Base-by-base conservation (phyloP, 805 yeast species). In the Ogataea chonburiensis region DNA sequence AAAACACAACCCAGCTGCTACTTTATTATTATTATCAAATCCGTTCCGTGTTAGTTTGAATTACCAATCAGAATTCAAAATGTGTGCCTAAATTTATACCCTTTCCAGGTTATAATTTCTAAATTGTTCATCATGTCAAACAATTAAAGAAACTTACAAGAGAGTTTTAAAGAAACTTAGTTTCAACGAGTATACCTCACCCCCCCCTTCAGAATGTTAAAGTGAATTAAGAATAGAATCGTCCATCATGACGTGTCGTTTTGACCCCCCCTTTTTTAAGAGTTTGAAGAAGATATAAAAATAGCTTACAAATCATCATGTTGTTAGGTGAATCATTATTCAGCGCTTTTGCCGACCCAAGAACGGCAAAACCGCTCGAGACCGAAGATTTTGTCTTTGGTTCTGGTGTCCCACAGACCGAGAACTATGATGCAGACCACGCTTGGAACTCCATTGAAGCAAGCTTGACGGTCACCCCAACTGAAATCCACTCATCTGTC, bases 401-500 rank as follows among this genome's bases (percentile, higher is more conserved):
- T n/a, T 26, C 20, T n/a, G 17, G 31, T 26, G 37, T 21, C 12
- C 16, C 27, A 8, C 24, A 17, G 17, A 11, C 20, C 9, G 28
- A 17, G 5, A 20, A n/a, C 17, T 17, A 17, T 16, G 34, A 27
- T 13, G 29, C 24, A 13, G 31, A 28, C 12, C 28, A 24, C 3
- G 13, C 15, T 15, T 19, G 20, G 21, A 13, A 14, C 12, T 19
- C 35, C 14, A 17, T 18, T 16, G 27, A 24, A 6, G 26, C 21
- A 16, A 26, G 14, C 24, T 16, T 18, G 28, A 59, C 66, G 29
- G 52, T 66, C 17, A 65, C 80, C 34, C 79, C 81, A 8, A 58
- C 75, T 42, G 70, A 73, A 45, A 64, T 80, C 50, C 77, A 74
- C 51, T 61, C 74, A 10, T 66, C 71, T 32, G 70, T 75, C 19